Conservation (phyloP, 805 yeast species). For the Monosporozyma siamensis region DNA sequence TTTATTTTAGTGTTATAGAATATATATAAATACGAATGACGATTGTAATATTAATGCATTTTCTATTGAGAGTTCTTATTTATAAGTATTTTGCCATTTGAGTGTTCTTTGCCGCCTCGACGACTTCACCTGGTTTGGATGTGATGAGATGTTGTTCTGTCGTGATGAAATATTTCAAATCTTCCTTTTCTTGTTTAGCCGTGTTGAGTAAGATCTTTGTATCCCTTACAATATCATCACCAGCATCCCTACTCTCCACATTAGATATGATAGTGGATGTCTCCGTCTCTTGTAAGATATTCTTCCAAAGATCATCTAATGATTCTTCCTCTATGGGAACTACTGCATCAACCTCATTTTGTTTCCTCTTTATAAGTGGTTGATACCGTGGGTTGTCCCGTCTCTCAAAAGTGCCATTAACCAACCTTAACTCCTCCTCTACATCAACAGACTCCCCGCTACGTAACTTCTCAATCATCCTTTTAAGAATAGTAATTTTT, state of each 20-base stretch:
- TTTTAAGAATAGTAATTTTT: constrained; percentile 32
- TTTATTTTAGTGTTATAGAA: no score
- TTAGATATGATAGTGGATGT: not conserved
- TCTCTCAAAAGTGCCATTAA: constrained; percentile 16
- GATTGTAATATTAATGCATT: not conserved
- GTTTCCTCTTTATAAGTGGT: constrained; percentile 15
- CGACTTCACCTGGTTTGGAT: constrained; percentile 34
- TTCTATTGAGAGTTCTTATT: not conserved
- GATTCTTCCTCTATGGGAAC: constrained; percentile 13
- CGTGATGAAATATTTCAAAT: constrained; percentile 22
- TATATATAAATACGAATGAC: not conserved
- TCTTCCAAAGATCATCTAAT: constrained; percentile 25
- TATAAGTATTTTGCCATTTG: constrained; percentile 32
- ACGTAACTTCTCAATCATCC: constrained; percentile 31
- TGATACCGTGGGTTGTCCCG: not conserved
- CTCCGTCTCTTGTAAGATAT: no score
- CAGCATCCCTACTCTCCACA: not conserved
- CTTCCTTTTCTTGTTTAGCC: constrained; percentile 21
- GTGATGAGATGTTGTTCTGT: constrained; percentile 32
- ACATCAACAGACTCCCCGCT: constrained; percentile 36
- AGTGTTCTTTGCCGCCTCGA: constrained; percentile 31
- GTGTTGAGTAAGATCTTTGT: constrained; percentile 12
- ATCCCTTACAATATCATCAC: constrained; percentile 17
- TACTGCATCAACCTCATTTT: not conserved
- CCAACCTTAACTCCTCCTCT: constrained; percentile 33